A percentile compares a stretch with the other conserved stretches of the same genome.
These are phyloP conservation scores for Alternaria alternata DNA, from an alignment of 2,329 filamentous ascomycete species.

Conservation along the genomic window DNA sequence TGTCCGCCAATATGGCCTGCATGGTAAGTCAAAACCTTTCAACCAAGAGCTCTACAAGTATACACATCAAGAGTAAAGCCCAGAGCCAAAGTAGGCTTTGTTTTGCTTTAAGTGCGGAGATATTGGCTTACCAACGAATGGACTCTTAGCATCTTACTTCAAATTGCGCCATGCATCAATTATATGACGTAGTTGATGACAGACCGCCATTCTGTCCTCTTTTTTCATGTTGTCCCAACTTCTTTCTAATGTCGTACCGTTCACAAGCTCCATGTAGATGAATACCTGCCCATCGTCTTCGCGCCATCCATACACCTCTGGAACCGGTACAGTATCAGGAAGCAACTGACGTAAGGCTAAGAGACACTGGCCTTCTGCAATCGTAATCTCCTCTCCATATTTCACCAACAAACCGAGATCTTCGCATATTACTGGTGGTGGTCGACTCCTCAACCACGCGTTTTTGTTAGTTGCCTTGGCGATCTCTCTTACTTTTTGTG, in stretches of 20 bases:
- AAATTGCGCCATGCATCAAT: slow-evolving; percentile 9
- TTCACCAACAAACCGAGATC: slow-evolving; percentile 23
- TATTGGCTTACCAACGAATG: too few relatives aligned
- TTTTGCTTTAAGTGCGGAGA: accelerated
- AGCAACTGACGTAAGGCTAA: slow-evolving; percentile 15
- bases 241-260: slow-evolving; percentile 23
- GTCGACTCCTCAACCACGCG: too few relatives aligned
- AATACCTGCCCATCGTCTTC: slow-evolving; percentile 22
- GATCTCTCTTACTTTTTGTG: too few relatives aligned
- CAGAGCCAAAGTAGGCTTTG: accelerated
- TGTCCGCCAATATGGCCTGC: too few relatives aligned
- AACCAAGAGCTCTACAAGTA: too few relatives aligned
- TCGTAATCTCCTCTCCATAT: slow-evolving; percentile 21
- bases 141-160: too few relatives aligned
- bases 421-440: too few relatives aligned
- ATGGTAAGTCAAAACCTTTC: too few relatives aligned
- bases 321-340: slow-evolving; percentile 19
- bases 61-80: too few relatives aligned
- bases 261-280: slow-evolving; percentile 32
- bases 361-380: slow-evolving; percentile 22
- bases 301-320: slow-evolving; percentile 30
- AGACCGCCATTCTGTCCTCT: slow-evolving; percentile 10
- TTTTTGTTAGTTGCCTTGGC: too few relatives aligned
- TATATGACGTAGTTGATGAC: slow-evolving; percentile 15
- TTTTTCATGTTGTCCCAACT: slow-evolving; percentile 22